Percentiles rank a stretch among this genome's conserved stretches.
These are phyloP conservation scores for Candida manassasensis DNA, from an alignment of 805 yeast genomes.

Conservation along the genomic window DNA sequence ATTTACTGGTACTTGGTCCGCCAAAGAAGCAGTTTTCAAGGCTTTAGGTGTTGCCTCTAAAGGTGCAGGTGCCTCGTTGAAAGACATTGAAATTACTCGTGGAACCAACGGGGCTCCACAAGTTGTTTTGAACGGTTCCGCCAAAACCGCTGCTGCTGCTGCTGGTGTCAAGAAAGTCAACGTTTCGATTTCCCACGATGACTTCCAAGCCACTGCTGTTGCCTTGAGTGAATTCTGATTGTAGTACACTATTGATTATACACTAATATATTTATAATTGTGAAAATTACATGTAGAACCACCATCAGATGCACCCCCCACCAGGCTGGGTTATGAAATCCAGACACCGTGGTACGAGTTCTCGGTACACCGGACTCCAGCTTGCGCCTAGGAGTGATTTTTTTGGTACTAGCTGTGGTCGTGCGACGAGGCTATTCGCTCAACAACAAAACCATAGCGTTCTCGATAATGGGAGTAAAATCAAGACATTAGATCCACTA, in stretches of 20 bases:
- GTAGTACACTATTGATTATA: not conserved
- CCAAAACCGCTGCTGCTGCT: constrained; percentile 64
- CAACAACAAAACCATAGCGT: too few relatives aligned
- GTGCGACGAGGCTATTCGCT: too few relatives aligned
- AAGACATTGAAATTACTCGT: constrained; percentile 83
- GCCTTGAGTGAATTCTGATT: constrained; percentile 63
- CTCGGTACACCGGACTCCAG: too few relatives aligned
- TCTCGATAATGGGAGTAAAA: too few relatives aligned
- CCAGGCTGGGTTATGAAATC: too few relatives aligned
- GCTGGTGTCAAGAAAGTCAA: constrained; percentile 69
- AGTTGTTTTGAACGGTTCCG: constrained; percentile 73
- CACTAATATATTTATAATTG: constrained; percentile 1
- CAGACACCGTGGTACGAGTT: too few relatives aligned
- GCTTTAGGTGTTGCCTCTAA: constrained; percentile 81
- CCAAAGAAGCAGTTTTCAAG: constrained; percentile 98
- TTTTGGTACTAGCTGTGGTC: too few relatives aligned
- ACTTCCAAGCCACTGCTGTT: constrained; percentile 95
- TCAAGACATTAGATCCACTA: too few relatives aligned
- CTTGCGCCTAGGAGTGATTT: too few relatives aligned
- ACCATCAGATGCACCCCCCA: too few relatives aligned
- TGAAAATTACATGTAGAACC: too few relatives aligned
- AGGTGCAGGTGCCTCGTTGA: constrained; percentile 94
- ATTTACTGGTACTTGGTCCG: constrained; percentile 98
- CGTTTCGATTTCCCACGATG: constrained; percentile 95
- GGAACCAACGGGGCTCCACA: constrained; percentile 74